A percentile compares a stretch with the other conserved stretches of the same genome.
Conservation (phyloP, 768 basidiomycete genomes). For the Russula vinacea region DNA sequence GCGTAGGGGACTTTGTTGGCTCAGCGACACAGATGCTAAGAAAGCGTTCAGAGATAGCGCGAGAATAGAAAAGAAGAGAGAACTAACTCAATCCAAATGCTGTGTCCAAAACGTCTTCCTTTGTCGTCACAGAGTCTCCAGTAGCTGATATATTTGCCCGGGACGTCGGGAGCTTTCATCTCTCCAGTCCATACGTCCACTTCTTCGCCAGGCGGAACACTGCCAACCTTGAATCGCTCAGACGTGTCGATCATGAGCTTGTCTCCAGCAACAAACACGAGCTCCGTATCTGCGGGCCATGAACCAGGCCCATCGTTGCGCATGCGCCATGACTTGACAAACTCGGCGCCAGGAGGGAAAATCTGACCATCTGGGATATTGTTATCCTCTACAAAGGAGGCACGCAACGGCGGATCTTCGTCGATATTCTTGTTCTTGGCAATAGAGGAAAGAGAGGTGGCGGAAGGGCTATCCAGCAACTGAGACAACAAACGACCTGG, state of each 20-base stretch:
- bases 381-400: constrained; percentile 60
- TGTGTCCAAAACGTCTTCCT: constrained; percentile 63
- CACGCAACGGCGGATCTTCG: constrained; percentile 41
- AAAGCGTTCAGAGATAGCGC: background rate
- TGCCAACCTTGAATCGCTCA: constrained; percentile 49
- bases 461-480: constrained; percentile 22
- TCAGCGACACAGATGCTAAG: constrained; percentile 67
- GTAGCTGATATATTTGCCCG: constrained; percentile 72
- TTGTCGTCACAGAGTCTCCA: constrained; percentile 66
- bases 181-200: constrained; percentile 70
- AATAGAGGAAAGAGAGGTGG: constrained; percentile 4
- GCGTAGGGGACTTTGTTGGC: constrained; percentile 34
- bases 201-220: constrained; percentile 53
- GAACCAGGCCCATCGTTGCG: constrained; percentile 56
- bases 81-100: constrained; percentile 77
- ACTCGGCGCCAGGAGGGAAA: constrained; percentile 81
- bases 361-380: constrained; percentile 72
- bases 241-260: constrained; percentile 44
- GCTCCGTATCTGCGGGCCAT: constrained; percentile 67
- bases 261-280: constrained; percentile 71
- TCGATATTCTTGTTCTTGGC: constrained; percentile 8
- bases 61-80: background rate
- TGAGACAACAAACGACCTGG: constrained; percentile 25
- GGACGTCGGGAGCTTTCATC: constrained; percentile 74
- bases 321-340: constrained; percentile 81